Evolutionary conservation across 352 stramenopile species (phyloP).

Genomic region (Thalassiosira ordinaria): DNA sequence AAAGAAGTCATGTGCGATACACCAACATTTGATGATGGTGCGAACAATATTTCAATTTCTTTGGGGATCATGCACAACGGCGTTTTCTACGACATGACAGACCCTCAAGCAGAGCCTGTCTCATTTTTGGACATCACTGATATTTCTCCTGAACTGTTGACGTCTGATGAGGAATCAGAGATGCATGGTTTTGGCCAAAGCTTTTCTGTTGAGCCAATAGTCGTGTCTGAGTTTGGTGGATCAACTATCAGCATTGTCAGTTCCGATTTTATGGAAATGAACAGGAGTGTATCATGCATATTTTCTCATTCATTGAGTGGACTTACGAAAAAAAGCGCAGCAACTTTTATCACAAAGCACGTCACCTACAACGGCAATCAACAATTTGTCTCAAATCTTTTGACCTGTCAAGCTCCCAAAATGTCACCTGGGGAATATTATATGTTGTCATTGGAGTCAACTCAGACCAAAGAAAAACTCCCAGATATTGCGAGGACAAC

Average conservation of each 20-base stretch:
- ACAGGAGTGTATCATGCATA: constrained; percentile 5
- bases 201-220: constrained; percentile 20
- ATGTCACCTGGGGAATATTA: constrained; percentile 18
- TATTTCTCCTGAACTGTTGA: not conserved
- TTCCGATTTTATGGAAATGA: not conserved
- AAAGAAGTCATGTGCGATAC: not conserved
- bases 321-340: not conserved
- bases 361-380: not conserved
- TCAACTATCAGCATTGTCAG: constrained; percentile 31
- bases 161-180: no score
- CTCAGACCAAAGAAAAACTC: not conserved
- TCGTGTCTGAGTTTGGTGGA: constrained; percentile 29
- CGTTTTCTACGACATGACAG: constrained; percentile 3
- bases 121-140: not conserved
- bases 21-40: not conserved
- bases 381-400: constrained; percentile 1
- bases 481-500: constrained; percentile 14
- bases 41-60: constrained; percentile 1
- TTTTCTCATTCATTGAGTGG: constrained; percentile 16
- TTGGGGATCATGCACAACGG: constrained; percentile 7
- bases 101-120: not conserved
- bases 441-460: constrained; percentile 30
- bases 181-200: not conserved
- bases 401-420: constrained; percentile 26
- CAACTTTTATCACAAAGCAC: constrained; percentile 21